phyloP scores from a whole-genome alignment of 2,329 filamentous ascomycete genomes.

The Alternaria consortialis region DNA sequence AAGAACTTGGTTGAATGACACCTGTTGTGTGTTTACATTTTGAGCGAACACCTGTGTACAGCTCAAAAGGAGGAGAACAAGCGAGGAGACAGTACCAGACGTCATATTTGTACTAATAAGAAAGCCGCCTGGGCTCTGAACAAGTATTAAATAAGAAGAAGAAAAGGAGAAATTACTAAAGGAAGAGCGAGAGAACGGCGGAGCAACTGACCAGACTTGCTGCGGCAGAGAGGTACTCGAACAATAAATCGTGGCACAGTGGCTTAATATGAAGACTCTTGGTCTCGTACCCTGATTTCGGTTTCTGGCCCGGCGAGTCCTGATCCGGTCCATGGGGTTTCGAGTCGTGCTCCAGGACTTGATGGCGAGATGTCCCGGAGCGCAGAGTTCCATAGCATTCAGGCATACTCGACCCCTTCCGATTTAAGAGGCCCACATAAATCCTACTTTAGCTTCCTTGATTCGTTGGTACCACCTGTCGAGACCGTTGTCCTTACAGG shows the following conservation, averaged over 20 bases:
- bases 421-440: background rate
- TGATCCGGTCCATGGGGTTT: conserved; percentile 16
- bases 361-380: conserved; percentile 7
- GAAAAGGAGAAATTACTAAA: conserved; percentile 27
- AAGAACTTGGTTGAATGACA: conserved; percentile 51
- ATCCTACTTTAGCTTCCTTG: background rate
- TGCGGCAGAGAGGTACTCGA: conserved; percentile 30
- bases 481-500: conserved; percentile 26
- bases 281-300: conserved; percentile 17
- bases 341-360: conserved; percentile 11
- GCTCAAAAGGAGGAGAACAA: conserved; percentile 42
- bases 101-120: conserved; percentile 37
- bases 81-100: conserved; percentile 49
- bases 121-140: conserved; percentile 47
- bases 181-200: conserved; percentile 21
- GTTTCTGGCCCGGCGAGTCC: conserved; percentile 8
- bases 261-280: conserved; percentile 37
- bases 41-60: conserved; percentile 32
- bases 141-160: conserved; percentile 16
- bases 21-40: conserved; percentile 35
- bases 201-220: conserved; percentile 44
- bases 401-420: conserved; percentile 17
- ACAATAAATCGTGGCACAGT: conserved; percentile 17
- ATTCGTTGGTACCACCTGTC: conserved; percentile 21
- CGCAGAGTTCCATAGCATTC: conserved; percentile 3